Base-by-base conservation (phyloP, 139 green algal genomes). In the Chlamydomonas sphaeroides region DNA sequence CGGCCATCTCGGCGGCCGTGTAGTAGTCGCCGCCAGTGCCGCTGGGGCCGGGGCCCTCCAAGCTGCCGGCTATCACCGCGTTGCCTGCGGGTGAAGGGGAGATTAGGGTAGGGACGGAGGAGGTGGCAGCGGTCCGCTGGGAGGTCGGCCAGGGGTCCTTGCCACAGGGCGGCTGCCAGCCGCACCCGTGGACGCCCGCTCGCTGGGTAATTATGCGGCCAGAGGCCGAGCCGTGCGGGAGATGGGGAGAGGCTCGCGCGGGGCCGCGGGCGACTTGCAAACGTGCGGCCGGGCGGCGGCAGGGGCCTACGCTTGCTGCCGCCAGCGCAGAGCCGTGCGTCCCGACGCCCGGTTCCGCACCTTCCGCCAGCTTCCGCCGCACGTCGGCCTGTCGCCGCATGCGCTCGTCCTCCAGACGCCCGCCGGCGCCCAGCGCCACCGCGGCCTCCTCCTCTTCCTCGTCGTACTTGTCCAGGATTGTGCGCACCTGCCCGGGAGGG, bases 371-470 rank as follows among this genome's bases (percentile, higher is more conserved):
- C 84, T 88, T 92, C 32, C 68, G 75, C 4, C 88, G 85, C 35
- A 95, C 88, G 20, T 97, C 93, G 25, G 91, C 89, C 68, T 92
- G 78, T 51, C 79, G 73, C 85, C 87, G 82, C 33, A 39, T n/a
- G 39, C 72, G 39, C 30, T 85, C 84, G 11, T 38, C 78, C 51
- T 89, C 85, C 0, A 92, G 36, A 2, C 61, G 38, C 0, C 88
- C 88, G 0, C 53, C 65, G 8, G 84, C 85, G 2, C 90, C 92
- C 28, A 98, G 82, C 32, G 85, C 74, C 79, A 92, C 75, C 62
- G 84, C 85, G 26, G 89, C 89, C 56, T 94, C 90, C 65, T 94
- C 94, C 68, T 96, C 92, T 85, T 95, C 90, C 62, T 98, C 93
- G 79, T 82, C 82, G 72, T 78, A 84, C 66, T 87, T 87, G 82